Conservation (phyloP, 345 rosid species). For the Pistacia integerrima region DNA sequence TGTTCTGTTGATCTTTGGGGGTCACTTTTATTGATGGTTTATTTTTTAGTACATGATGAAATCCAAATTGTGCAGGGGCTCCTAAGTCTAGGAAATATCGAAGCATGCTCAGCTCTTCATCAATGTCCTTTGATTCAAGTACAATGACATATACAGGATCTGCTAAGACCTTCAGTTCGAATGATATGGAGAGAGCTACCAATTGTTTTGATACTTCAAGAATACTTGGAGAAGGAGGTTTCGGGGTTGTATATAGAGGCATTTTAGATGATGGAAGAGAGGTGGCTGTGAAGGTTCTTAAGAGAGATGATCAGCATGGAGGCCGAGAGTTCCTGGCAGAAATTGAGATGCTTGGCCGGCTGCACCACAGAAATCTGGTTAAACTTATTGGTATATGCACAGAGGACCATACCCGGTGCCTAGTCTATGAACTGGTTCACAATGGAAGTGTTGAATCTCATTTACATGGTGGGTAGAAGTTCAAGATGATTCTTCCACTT, state of each 20-base stretch:
- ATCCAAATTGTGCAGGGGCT: conserved; percentile 35
- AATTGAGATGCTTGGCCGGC: conserved; percentile 80
- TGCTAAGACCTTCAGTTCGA: conserved; percentile 51
- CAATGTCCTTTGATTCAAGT: conserved; percentile 40
- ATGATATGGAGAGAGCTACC: conserved; percentile 57
- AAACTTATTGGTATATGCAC: conserved; percentile 63
- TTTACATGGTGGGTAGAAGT: conserved; percentile 51
- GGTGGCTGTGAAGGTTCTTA: conserved; percentile 77
- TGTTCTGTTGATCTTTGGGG: neutral
- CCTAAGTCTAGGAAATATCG: conserved; percentile 21
- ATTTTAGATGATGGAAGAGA: conserved; percentile 52
- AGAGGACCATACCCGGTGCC: conserved; percentile 49
- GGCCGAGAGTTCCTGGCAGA: conserved; percentile 72
- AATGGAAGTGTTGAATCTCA: conserved; percentile 76
- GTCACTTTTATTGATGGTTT: neutral
- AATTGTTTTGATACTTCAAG: conserved; percentile 46
- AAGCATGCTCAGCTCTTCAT: conserved; percentile 34
- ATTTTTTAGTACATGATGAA: conserved; percentile 4
- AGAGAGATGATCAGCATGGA: conserved; percentile 62
- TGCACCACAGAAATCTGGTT: conserved; percentile 77
- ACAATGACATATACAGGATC: conserved; percentile 53
- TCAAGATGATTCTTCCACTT: neutral
- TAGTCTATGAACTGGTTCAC: conserved; percentile 70
- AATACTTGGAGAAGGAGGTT: conserved; percentile 78
- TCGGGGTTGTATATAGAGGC: conserved; percentile 67